Evolutionary conservation across 495 filamentous ascomycete genomes (phyloP), one percentile per base, ranked within the genome.

Genomic region (Penicillium robsamsonii): DNA sequence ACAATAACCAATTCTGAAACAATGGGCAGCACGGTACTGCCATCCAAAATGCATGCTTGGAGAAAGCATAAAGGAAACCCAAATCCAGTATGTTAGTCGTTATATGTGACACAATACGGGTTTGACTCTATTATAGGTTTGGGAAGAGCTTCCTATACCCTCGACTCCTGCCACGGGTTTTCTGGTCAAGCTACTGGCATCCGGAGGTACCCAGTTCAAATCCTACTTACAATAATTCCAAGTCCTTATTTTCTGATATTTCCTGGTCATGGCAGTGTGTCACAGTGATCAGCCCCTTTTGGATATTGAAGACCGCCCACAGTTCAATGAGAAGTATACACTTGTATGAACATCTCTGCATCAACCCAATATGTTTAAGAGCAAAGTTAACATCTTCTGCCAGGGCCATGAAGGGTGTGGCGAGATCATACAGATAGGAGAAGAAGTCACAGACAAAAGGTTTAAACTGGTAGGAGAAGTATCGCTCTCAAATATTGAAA

Each of bases 341-440:
- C 56, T 66, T 2, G 63, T 66, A 50, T 18, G 18, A 17, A 7
- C 25, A 4, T 42, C 10, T 44, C 11, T 44, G 25, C 17, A 4
- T 20, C 1, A 5, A 15, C 25, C 6, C 1, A n/a, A 7, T 6
- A 15, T 30, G 13, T 0, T 18, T 2, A 9, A 20, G 29, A 38
- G 43, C 41, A 33, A 30, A 51, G 27, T 25, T 17, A 46, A 11
- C 37, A 13, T 27, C 9, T 33, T 13, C 15, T 25, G 11, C 2
- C n/a, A 66, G 63, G 63, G 63, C 24, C 63, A 66, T 29, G 63
- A 66, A 58, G 63, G 63, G 35, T 58, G 63, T 45, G 63, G 63
- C 15, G 63, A 66, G 17, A 66, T 66, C 41, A 35, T 66, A 15
- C 11, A 41, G n/a, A 60, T 59, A 41, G 59, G 63, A 27, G 33